These are phyloP conservation scores for Vinca minor DNA, from an alignment of 257 asterid genomes.

Conservation along the genomic window DNA sequence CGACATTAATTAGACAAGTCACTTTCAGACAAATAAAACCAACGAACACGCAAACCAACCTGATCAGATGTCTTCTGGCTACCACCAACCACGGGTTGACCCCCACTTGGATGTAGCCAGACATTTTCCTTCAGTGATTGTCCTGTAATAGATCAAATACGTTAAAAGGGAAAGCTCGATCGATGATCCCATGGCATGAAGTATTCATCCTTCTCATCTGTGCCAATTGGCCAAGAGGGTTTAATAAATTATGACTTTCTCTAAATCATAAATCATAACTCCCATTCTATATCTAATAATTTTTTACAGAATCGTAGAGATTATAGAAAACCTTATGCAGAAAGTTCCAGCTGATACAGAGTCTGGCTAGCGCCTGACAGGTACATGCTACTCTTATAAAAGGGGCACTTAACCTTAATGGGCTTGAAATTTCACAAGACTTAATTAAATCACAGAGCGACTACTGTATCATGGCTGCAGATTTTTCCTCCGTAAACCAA, in stretches of 20 bases:
- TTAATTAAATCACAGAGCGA: neutral
- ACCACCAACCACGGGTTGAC: conserved; percentile 23
- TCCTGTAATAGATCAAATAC: conserved; percentile 38
- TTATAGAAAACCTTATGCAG: neutral
- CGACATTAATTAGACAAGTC: neutral
- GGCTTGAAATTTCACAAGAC: neutral
- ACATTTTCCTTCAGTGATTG: conserved; percentile 28
- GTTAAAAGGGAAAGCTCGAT: conserved; percentile 2
- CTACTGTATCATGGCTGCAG: neutral
- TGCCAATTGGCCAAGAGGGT: neutral
- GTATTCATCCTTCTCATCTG: conserved; percentile 3
- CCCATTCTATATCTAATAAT: no score
- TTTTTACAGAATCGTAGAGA: neutral
- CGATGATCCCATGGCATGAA: neutral
- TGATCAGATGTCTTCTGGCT: conserved; percentile 33
- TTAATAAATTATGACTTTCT: no score
- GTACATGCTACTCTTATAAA: neutral
- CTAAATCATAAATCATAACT: neutral
- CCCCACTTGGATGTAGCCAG: conserved; percentile 35
- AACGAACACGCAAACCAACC: conserved; percentile 25
- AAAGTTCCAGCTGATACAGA: neutral
- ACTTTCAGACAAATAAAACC: neutral
- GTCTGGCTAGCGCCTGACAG: neutral
- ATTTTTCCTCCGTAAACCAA: neutral
- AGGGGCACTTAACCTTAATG: neutral